These are phyloP conservation scores for Shiraia bambusicola DNA, from an alignment of 2,329 filamentous ascomycete species.

Conservation along the genomic window DNA sequence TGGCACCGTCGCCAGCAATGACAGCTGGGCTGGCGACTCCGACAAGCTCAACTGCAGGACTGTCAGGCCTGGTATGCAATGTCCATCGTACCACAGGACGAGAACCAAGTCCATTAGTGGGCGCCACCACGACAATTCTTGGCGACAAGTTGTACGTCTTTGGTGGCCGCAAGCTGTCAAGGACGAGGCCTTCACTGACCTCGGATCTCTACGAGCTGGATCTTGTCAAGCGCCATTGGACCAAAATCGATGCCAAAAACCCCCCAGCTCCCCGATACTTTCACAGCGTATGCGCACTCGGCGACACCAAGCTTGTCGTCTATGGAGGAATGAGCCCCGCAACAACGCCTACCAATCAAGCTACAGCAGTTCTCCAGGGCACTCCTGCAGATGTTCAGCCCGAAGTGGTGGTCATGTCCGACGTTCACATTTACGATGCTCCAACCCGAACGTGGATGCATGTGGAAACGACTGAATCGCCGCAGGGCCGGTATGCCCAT, in stretches of 20 bases:
- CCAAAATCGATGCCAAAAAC: constrained; percentile 79
- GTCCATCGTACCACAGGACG: constrained; percentile 81
- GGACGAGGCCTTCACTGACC: constrained; percentile 80
- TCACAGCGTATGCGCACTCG: constrained; percentile 90
- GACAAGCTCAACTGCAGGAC: constrained; percentile 55
- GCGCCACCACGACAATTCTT: constrained; percentile 90
- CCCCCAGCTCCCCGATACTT: constrained; percentile 92
- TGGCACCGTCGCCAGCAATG: constrained; percentile 48
- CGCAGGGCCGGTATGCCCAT: constrained; percentile 93
- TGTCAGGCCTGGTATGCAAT: constrained; percentile 69
- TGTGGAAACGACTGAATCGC: constrained; percentile 75
- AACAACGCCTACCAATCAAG: constrained; percentile 46
- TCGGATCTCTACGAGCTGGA: constrained; percentile 93
- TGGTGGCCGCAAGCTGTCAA: constrained; percentile 83
- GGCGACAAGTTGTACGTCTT: constrained; percentile 98
- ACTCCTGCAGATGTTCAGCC: constrained; percentile 65
- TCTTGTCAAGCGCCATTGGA: constrained; percentile 88
- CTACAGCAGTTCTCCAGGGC: constrained; percentile 40
- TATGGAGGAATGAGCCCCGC: constrained; percentile 97
- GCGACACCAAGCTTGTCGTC: constrained; percentile 94
- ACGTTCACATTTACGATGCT: constrained; percentile 94
- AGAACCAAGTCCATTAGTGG: constrained; percentile 88
- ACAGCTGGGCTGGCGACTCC: constrained; percentile 42
- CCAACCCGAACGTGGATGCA: constrained; percentile 80
- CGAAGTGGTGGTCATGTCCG: constrained; percentile 95